Evolutionary conservation across 805 yeast species (phyloP).

Genomic region (Sporopachydermia lactativora): DNA sequence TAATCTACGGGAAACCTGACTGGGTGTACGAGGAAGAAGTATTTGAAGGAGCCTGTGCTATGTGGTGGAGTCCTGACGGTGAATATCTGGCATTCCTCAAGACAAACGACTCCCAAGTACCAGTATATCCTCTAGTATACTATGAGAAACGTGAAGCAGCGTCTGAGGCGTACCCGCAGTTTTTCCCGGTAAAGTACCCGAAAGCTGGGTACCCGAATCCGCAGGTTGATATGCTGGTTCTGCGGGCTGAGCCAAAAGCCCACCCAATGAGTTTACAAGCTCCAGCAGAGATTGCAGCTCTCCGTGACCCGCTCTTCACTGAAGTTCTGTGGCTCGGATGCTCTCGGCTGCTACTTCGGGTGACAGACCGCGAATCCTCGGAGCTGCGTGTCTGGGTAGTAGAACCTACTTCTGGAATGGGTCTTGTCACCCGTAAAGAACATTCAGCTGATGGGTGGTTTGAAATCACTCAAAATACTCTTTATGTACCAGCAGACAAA

Average conservation of each 20-base stretch:
- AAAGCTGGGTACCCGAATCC: constrained; percentile 78
- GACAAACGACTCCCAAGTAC: constrained; percentile 62
- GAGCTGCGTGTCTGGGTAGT: constrained; percentile 41
- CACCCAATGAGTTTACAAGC: constrained; percentile 18
- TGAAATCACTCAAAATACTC: constrained; percentile 55
- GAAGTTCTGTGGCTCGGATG: constrained; percentile 63
- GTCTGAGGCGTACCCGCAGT: constrained; percentile 42
- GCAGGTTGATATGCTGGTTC: constrained; percentile 36
- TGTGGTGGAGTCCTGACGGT: constrained; percentile 85
- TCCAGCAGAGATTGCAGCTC: constrained; percentile 23
- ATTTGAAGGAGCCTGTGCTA: constrained; percentile 46
- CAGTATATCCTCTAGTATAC: constrained; percentile 60
- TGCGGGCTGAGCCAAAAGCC: constrained; percentile 17
- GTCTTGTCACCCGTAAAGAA: constrained; percentile 33
- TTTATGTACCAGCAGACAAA: constrained; percentile 38
- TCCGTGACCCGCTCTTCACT: constrained; percentile 36
- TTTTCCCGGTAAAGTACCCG: constrained; percentile 58
- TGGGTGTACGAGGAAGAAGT: constrained; percentile 96
- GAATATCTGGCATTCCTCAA: constrained; percentile 47
- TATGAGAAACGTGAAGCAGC: constrained; percentile 39
- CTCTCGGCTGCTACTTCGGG: constrained; percentile 33
- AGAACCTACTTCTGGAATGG: constrained; percentile 25
- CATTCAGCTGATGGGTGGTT: constrained; percentile 46
- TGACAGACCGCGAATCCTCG: constrained; percentile 57
- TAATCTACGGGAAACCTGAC: constrained; percentile 83